Conservation (phyloP, 257 asterid species). For the Solanum commersonii region DNA sequence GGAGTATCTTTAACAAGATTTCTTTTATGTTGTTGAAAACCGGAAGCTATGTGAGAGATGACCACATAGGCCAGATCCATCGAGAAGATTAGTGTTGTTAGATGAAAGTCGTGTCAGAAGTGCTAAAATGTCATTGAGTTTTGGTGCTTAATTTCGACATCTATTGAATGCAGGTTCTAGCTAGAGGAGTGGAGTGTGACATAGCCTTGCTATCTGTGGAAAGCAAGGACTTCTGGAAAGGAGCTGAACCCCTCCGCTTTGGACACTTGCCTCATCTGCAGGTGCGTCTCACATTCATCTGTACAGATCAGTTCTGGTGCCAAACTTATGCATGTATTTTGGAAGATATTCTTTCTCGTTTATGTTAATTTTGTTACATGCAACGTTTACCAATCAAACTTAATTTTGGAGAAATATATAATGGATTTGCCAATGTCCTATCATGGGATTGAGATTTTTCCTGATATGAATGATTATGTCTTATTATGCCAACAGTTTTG, state of each 20-base stretch:
- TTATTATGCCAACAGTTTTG: background rate
- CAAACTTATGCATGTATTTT: background rate
- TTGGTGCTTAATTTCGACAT: background rate
- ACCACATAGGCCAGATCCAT: background rate
- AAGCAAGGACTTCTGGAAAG: conserved; percentile 75
- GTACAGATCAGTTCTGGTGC: background rate
- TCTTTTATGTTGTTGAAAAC: background rate
- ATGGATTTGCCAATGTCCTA: background rate
- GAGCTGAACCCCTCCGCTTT: conserved; percentile 66
- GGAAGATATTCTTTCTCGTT: background rate
- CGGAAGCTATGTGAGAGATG: background rate
- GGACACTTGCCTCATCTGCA: conserved; percentile 77
- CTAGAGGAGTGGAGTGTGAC: conserved; percentile 87
- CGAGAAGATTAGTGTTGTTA: background rate
- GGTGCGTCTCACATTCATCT: conserved; percentile 29
- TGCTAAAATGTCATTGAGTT: background rate
- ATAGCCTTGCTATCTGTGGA: conserved; percentile 86
- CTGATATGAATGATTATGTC: background rate
- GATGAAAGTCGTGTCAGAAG: background rate
- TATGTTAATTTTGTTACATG: background rate
- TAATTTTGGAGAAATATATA: background rate
- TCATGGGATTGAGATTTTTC: background rate
- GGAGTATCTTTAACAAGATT: background rate
- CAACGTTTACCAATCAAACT: background rate
- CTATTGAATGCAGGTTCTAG: conserved; percentile 49